Evolutionary conservation across 371 early-diverging fungal species (phyloP).

Genomic region (Amoeboaphelidium occidentale): DNA sequence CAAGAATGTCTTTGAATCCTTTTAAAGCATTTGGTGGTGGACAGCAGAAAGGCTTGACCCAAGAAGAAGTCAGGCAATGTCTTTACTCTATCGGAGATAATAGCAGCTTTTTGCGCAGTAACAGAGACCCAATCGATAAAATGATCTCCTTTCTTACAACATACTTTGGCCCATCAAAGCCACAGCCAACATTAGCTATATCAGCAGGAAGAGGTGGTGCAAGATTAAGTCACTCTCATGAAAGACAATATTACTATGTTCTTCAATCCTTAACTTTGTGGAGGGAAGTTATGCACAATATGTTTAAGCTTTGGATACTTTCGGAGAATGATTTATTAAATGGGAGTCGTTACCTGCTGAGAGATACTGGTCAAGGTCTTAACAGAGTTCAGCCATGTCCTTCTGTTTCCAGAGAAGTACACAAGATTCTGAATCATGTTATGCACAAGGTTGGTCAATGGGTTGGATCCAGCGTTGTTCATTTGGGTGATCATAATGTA

Average conservation of each 20-base stretch:
- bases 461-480: conserved; percentile 86
- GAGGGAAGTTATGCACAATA: conserved; percentile 81
- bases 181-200: conserved; percentile 49
- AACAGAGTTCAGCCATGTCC: conserved; percentile 64
- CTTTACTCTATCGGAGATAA: conserved; percentile 87
- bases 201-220: conserved; percentile 55
- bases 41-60: too few relatives aligned
- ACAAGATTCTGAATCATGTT: conserved; percentile 60
- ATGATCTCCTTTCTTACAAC: conserved; percentile 26
- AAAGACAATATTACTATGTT: conserved; percentile 76
- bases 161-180: conserved; percentile 7
- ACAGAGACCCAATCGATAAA: conserved; percentile 74
- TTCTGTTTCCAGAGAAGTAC: conserved; percentile 54
- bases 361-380: conserved; percentile 88
- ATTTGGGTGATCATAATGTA: conserved; percentile 72
- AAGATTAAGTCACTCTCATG: conserved; percentile 69
- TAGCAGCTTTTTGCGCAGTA: conserved; percentile 45
- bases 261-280: conserved; percentile 76
- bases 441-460: conserved; percentile 62
- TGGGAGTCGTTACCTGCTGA: conserved; percentile 47
- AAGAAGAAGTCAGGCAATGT: conserved; percentile 58
- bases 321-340: conserved; percentile 67
- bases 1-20: too few relatives aligned
- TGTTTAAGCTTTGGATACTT: conserved; percentile 81
- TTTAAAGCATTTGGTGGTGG: too few relatives aligned